Evolutionary conservation across 2,329 filamentous ascomycete species (phyloP).

Genomic region (Aspergillus sp.): DNA sequence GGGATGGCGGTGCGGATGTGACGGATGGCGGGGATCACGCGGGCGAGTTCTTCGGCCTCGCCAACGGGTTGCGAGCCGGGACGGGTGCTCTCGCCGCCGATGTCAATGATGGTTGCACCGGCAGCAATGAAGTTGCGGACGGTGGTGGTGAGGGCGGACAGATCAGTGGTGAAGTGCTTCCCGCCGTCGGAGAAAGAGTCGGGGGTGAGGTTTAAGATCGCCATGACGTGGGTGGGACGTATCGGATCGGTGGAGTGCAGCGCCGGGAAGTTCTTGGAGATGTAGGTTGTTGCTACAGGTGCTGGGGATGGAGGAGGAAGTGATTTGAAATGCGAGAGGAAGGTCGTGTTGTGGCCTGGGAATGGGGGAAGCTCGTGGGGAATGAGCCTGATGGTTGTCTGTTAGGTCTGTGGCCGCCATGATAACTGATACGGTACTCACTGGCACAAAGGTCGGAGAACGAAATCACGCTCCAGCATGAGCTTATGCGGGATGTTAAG

Average conservation of each 20-base stretch:
- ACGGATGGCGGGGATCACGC: constrained; percentile 75
- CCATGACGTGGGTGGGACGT: constrained; percentile 78
- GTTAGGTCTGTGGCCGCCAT: constrained; percentile 8
- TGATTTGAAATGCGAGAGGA: constrained; percentile 32
- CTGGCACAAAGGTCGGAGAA: constrained; percentile 75
- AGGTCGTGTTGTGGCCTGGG: constrained; percentile 27
- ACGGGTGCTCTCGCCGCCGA: constrained; percentile 90
- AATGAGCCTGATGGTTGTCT: constrained; percentile 33
- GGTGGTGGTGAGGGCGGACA: constrained; percentile 53
- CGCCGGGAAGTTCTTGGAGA: constrained; percentile 43
- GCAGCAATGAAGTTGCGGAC: constrained; percentile 61
- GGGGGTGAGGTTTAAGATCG: constrained; percentile 89
- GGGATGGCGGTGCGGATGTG: constrained; percentile 65
- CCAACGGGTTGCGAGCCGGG: constrained; percentile 69
- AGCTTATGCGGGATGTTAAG: constrained; percentile 81
- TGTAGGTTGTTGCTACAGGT: constrained; percentile 38
- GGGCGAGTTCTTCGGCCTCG: constrained; percentile 69
- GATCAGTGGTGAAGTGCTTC: constrained; percentile 51
- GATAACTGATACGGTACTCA: constrained; percentile 18
- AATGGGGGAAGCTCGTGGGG: constrained; percentile 37
- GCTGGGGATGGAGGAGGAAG: constrained; percentile 33
- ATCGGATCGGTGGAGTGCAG: constrained; percentile 56
- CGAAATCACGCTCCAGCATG: constrained; percentile 90
- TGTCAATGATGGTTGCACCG: constrained; percentile 82
- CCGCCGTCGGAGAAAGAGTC: constrained; percentile 97